A percentile compares a stretch with the other conserved stretches of the same genome.
Conservation (phyloP, 1,139 yeast species). For the Zygosaccharomyces pseudobailii region DNA sequence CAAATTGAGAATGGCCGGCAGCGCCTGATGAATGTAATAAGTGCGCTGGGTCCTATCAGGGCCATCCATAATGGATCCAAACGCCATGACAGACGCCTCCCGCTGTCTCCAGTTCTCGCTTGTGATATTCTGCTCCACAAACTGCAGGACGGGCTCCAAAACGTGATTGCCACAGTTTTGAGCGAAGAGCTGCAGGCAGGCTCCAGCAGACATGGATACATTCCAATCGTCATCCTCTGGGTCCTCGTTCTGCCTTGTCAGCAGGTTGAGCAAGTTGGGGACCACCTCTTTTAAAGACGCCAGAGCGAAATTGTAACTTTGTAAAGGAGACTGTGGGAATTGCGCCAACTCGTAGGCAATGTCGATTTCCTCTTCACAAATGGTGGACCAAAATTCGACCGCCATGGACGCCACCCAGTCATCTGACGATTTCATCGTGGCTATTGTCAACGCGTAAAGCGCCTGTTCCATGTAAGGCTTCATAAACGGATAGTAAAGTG, state of each 20-base stretch:
- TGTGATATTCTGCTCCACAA: slow-evolving; percentile 70
- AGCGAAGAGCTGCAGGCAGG: slow-evolving; percentile 90
- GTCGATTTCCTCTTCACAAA: slow-evolving; percentile 93
- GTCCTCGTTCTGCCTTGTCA: slow-evolving; percentile 87
- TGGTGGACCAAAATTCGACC: slow-evolving; percentile 96
- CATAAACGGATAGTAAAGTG: slow-evolving; percentile 84
- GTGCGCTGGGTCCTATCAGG: slow-evolving; percentile 75
- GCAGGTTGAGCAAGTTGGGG: slow-evolving; percentile 74
- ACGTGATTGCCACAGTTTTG: slow-evolving; percentile 83
- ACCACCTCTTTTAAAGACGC: slow-evolving; percentile 79
- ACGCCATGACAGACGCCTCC: slow-evolving; percentile 99
- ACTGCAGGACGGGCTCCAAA: slow-evolving; percentile 75
- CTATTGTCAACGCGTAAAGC: slow-evolving; percentile 78
- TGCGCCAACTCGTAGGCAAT: slow-evolving; percentile 66
- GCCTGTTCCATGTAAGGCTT: slow-evolving; percentile 97
- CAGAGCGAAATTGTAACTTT: slow-evolving; percentile 68
- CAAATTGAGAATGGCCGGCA: slow-evolving; percentile 67
- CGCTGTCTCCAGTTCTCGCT: slow-evolving; percentile 73
- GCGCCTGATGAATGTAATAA: slow-evolving; percentile 69
- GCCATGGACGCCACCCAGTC: slow-evolving; percentile 96
- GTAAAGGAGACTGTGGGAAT: slow-evolving; percentile 42
- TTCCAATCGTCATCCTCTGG: slow-evolving; percentile 94
- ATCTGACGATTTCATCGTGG: slow-evolving; percentile 75
- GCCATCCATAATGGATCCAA: slow-evolving; percentile 94
- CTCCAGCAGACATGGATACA: slow-evolving; percentile 98